These are phyloP conservation scores for Candida michaelii DNA, from an alignment of 805 yeast genomes.

Conservation along the genomic window DNA sequence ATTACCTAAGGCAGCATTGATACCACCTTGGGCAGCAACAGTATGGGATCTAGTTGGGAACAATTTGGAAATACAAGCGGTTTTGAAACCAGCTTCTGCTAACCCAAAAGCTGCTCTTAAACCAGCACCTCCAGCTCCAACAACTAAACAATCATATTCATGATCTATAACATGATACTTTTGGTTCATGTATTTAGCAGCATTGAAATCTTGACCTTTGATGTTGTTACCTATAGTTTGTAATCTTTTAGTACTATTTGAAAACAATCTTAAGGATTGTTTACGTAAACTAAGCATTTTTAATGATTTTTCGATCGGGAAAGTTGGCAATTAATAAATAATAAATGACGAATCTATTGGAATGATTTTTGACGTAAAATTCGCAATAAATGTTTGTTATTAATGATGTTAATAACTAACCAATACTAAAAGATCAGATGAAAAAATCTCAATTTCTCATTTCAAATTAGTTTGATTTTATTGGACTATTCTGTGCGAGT, in stretches of 20 bases:
- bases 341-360: not conserved
- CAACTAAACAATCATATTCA: conserved; percentile 96
- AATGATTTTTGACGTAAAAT: not conserved
- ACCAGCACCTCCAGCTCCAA: conserved; percentile 99
- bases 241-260: conserved; percentile 25
- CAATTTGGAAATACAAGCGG: conserved; percentile 94
- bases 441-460: conserved; percentile 9
- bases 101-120: conserved; percentile 97
- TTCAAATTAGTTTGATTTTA: conserved; percentile 7
- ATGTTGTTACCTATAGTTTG: conserved; percentile 38
- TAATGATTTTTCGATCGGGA: not conserved
- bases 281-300: conserved; percentile 17
- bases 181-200: conserved; percentile 46
- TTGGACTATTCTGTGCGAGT: conserved; percentile 6
- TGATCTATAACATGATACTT: conserved; percentile 94
- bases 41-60: conserved; percentile 99
- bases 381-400: not conserved
- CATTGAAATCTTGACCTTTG: conserved; percentile 39
- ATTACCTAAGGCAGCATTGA: conserved; percentile 97
- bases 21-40: conserved; percentile 99
- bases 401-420: not conserved
- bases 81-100: conserved; percentile 94
- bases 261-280: conserved; percentile 11
- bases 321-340: not conserved
- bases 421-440: conserved; percentile 6